phyloP scores from a whole-genome alignment of 2,329 filamentous ascomycete genomes.

The Pestalotiopsis sp. region DNA sequence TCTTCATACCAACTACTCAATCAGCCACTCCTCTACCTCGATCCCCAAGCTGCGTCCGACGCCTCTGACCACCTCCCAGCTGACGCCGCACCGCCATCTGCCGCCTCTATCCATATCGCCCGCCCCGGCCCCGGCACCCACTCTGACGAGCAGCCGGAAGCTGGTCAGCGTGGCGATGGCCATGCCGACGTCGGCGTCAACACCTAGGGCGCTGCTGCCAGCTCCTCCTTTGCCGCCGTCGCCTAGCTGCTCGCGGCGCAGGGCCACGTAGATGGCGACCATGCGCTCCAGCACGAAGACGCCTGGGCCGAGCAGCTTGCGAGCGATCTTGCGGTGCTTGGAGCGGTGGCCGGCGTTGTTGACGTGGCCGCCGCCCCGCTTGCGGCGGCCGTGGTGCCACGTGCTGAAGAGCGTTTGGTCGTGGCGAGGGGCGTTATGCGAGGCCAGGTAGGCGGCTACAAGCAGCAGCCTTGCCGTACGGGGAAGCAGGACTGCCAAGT shows the following conservation, averaged over 20 bases:
- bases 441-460: constrained; percentile 78
- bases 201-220: constrained; percentile 30
- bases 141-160: constrained; percentile 68
- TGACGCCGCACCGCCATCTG: constrained; percentile 78
- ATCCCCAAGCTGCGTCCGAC: constrained; percentile 75
- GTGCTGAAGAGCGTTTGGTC: constrained; percentile 79
- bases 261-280: constrained; percentile 74
- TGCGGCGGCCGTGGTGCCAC: constrained; percentile 56
- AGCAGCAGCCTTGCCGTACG: constrained; percentile 75
- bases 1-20: constrained; percentile 50
- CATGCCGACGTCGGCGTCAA: constrained; percentile 62
- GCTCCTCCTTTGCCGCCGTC: constrained; percentile 38
- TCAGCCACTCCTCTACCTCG: constrained; percentile 78
- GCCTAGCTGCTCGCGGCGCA: constrained; percentile 58
- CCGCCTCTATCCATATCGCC: constrained; percentile 71
- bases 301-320: constrained; percentile 76
- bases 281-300: constrained; percentile 79
- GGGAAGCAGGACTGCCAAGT: constrained; percentile 64
- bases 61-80: constrained; percentile 74
- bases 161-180: constrained; percentile 74
- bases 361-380: constrained; percentile 48
- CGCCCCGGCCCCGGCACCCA: constrained; percentile 62
- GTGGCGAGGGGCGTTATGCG: constrained; percentile 76
- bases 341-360: constrained; percentile 32
- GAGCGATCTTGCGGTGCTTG: constrained; percentile 72